Evolutionary conservation across 225 moss, liverwort and hornwort genomes (phyloP).

Genomic region (Pleurozium schreberi): DNA sequence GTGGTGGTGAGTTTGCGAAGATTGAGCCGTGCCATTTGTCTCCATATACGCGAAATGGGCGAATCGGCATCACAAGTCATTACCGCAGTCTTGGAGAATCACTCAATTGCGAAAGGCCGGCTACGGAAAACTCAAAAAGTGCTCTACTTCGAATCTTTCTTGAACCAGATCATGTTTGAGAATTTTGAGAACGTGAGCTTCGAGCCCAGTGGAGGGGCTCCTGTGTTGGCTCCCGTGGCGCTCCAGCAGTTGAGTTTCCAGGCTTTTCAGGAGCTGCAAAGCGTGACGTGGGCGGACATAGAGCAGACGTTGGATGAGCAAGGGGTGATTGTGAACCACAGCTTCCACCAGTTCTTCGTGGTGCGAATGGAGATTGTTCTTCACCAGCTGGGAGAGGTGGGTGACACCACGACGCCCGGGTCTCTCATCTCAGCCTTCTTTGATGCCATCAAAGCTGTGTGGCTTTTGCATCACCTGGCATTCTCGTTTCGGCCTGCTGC

Average conservation of each 20-base stretch:
- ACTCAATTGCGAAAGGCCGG: conserved; percentile 13
- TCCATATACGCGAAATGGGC: conserved; percentile 37
- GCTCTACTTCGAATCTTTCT: conserved; percentile 38
- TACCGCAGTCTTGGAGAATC: conserved; percentile 29
- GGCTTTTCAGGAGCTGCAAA: conserved; percentile 20
- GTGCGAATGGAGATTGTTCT: conserved; percentile 39
- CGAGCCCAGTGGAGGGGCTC: conserved; percentile 36
- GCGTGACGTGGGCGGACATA: conserved; percentile 20
- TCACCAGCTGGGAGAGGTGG: conserved; percentile 26
- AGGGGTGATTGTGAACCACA: conserved; percentile 27
- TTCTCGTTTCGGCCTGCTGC: conserved; percentile 37
- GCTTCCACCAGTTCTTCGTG: conserved; percentile 37
- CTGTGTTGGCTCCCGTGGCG: conserved; percentile 7
- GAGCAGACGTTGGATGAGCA: conserved; percentile 22
- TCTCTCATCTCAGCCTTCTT: conserved; percentile 30
- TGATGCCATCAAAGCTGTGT: conserved; percentile 37
- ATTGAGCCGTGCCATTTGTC: conserved; percentile 24
- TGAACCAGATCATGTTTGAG: conserved; percentile 50
- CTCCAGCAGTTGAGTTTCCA: conserved; percentile 28
- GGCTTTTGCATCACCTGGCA: conserved; percentile 41
- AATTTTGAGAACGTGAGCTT: conserved; percentile 45
- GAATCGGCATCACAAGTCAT: conserved; percentile 40
- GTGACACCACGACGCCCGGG: conserved; percentile 14
- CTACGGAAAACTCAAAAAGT: conserved; percentile 27
- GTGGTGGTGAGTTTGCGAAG: conserved; percentile 9